phyloP scores from a whole-genome alignment of 225 moss, liverwort and hornwort genomes.

The Climacium dendroides region DNA sequence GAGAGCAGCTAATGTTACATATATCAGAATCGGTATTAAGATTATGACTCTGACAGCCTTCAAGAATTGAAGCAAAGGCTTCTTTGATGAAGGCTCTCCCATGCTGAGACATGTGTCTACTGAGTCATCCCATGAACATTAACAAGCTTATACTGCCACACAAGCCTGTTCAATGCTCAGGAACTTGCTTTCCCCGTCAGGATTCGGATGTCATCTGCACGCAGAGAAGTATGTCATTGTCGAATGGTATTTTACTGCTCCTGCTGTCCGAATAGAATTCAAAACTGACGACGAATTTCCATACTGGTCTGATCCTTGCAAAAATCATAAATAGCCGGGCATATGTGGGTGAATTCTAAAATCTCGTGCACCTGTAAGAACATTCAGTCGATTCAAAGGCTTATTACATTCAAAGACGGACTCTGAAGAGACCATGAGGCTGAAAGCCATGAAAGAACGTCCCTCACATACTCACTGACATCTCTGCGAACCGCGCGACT shows the following conservation, averaged over 20 bases:
- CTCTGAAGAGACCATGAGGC: background rate
- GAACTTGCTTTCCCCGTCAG: background rate
- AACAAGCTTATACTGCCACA: background rate
- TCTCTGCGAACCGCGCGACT: background rate
- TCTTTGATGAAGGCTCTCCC: background rate
- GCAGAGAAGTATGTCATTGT: background rate
- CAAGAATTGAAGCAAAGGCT: constrained; percentile 12
- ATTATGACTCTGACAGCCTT: constrained; percentile 51
- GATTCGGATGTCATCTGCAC: background rate
- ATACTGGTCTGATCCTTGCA: background rate
- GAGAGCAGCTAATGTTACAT: constrained; percentile 15
- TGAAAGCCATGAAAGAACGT: background rate
- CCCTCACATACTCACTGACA: background rate
- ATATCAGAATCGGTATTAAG: constrained; percentile 27
- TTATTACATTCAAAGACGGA: background rate
- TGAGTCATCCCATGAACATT: background rate
- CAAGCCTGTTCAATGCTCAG: background rate
- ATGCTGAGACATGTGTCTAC: constrained; percentile 18
- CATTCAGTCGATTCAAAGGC: background rate
- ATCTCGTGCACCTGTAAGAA: background rate
- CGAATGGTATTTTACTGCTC: background rate
- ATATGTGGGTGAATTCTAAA: background rate
- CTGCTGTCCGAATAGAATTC: background rate
- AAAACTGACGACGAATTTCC: background rate
- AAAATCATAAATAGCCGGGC: background rate